A percentile compares a stretch with the other conserved stretches of the same genome.
Evolutionary conservation across 2,329 filamentous ascomycete species (phyloP).

Genomic region (Penicillium sp.): DNA sequence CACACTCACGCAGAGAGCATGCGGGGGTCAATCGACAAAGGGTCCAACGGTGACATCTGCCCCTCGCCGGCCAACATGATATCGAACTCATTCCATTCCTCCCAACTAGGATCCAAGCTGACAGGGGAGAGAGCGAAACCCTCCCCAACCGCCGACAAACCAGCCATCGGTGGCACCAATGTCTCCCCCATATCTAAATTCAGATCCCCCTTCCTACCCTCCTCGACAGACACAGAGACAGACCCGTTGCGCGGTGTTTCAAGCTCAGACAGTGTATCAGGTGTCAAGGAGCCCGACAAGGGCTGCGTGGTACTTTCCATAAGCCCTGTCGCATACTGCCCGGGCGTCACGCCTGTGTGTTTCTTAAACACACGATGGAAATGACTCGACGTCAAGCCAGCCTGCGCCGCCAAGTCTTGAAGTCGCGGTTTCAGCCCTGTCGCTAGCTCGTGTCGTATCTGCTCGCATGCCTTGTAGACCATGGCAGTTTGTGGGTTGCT

Average conservation of each 20-base stretch:
- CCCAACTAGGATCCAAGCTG: slow-evolving; percentile 2
- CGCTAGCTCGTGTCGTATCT: slow-evolving; percentile 30
- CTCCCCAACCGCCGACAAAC: slow-evolving; percentile 7
- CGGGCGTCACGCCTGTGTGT: slow-evolving; percentile 55
- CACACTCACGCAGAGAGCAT: slow-evolving; percentile 10
- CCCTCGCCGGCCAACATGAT: slow-evolving; percentile 36
- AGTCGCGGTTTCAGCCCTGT: slow-evolving; percentile 43
- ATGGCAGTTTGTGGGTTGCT: slow-evolving; percentile 38
- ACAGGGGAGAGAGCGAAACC: slow-evolving; percentile 1
- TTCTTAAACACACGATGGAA: slow-evolving; percentile 62
- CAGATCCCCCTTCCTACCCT: slow-evolving; percentile 1
- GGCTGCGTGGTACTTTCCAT: slow-evolving; percentile 6
- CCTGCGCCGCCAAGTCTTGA: slow-evolving; percentile 51
- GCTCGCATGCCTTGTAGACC: slow-evolving; percentile 37
- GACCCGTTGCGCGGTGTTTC: slow-evolving; percentile 8
- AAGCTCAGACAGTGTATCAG: slow-evolving; percentile 12
- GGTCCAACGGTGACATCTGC: slow-evolving; percentile 13
- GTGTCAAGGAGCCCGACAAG: slow-evolving; percentile 3
- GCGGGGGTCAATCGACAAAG: slow-evolving; percentile 20
- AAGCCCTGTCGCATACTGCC: slow-evolving; percentile 37
- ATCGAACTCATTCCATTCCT: slow-evolving; percentile 44
- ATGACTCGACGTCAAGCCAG: slow-evolving; percentile 56
- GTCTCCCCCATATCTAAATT: slow-evolving; percentile 21
- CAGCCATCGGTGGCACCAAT: slow-evolving; percentile 17
- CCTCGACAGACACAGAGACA: slow-evolving; percentile 5